Percentiles rank a stretch among this genome's conserved stretches.
phyloP scores from a whole-genome alignment of 495 filamentous ascomycete species.

The Daldinia concentrica region DNA sequence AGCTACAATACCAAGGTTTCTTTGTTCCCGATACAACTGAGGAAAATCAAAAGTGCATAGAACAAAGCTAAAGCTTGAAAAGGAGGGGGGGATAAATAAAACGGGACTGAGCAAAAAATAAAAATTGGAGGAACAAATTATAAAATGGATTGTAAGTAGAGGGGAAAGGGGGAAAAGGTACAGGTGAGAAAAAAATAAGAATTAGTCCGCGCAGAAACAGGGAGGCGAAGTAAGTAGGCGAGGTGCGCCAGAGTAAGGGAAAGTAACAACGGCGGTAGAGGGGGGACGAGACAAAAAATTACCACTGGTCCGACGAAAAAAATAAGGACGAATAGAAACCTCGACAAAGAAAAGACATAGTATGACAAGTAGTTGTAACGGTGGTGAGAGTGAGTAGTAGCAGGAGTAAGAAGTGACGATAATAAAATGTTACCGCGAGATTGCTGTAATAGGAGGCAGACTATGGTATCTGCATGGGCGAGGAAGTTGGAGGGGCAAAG shows the following conservation, averaged over 20 bases:
- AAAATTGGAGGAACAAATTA: slow-evolving; percentile 27
- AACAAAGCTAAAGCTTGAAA: slow-evolving; percentile 18
- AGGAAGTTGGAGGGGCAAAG: slow-evolving; percentile 14
- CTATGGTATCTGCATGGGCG: slow-evolving; percentile 1
- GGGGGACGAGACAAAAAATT: slow-evolving; percentile 29
- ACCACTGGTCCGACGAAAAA: slow-evolving; percentile 31
- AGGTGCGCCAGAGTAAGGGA: slow-evolving; percentile 12
- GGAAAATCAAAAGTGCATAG: slow-evolving; percentile 30
- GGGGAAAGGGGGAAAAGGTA: background rate
- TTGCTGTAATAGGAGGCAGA: slow-evolving; percentile 24
- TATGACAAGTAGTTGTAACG: slow-evolving; percentile 7
- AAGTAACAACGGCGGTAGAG: slow-evolving; percentile 31
- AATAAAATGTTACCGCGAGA: slow-evolving; percentile 23
- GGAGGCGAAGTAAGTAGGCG: slow-evolving; percentile 32
- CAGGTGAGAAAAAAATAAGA: slow-evolving; percentile 25
- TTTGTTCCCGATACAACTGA: slow-evolving; percentile 39
- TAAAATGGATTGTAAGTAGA: slow-evolving; percentile 2
- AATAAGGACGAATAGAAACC: slow-evolving; percentile 12
- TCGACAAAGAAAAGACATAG: background rate
- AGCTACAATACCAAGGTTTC: slow-evolving; percentile 39
- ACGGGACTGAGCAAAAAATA: slow-evolving; percentile 22
- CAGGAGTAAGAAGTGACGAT: slow-evolving; percentile 6
- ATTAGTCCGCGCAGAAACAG: slow-evolving; percentile 25
- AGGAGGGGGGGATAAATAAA: slow-evolving; percentile 22
- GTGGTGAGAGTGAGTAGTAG: slow-evolving; percentile 15